Evolutionary conservation across 2,329 filamentous ascomycete species (phyloP).

Genomic region (Capronia americana): DNA sequence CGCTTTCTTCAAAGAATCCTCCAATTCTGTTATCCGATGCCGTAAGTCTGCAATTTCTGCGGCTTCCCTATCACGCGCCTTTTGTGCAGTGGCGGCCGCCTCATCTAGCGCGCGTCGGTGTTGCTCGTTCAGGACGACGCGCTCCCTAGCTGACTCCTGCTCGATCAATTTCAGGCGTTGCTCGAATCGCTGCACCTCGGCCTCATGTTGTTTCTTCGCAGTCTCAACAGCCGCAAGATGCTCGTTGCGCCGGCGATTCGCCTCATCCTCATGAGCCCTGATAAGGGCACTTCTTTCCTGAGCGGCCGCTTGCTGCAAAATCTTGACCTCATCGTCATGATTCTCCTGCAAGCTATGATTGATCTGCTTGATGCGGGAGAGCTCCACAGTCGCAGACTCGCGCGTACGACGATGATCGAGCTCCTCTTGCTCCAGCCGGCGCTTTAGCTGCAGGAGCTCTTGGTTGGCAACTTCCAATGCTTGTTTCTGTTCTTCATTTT

Average conservation of each 20-base stretch:
- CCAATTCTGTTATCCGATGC: constrained; percentile 65
- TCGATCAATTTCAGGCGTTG: constrained; percentile 52
- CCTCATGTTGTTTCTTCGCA: constrained; percentile 51
- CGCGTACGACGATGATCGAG: constrained; percentile 72
- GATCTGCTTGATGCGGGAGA: constrained; percentile 66
- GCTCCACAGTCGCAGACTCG: constrained; percentile 62
- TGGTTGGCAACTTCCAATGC: constrained; percentile 64
- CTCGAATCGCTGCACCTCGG: constrained; percentile 56
- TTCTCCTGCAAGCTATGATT: constrained; percentile 74
- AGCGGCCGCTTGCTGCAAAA: constrained; percentile 49
- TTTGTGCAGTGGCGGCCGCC: constrained; percentile 48
- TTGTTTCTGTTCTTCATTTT: constrained; percentile 75
- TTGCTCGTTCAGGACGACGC: constrained; percentile 31
- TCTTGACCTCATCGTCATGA: constrained; percentile 71
- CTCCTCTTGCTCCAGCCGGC: constrained; percentile 71
- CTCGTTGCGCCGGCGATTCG: constrained; percentile 52
- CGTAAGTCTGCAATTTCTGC: constrained; percentile 69
- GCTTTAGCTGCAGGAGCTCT: constrained; percentile 60
- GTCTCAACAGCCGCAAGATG: constrained; percentile 54
- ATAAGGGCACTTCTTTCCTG: constrained; percentile 30
- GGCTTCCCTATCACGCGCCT: constrained; percentile 56
- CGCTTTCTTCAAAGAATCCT: constrained; percentile 57
- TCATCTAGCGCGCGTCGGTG: constrained; percentile 40
- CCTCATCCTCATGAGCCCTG: constrained; percentile 35
- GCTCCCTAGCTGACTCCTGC: constrained; percentile 32